Evolutionary conservation across 441 rosid species (phyloP), one percentile per base, ranked within the genome.

Genomic region (California macrophylla): DNA sequence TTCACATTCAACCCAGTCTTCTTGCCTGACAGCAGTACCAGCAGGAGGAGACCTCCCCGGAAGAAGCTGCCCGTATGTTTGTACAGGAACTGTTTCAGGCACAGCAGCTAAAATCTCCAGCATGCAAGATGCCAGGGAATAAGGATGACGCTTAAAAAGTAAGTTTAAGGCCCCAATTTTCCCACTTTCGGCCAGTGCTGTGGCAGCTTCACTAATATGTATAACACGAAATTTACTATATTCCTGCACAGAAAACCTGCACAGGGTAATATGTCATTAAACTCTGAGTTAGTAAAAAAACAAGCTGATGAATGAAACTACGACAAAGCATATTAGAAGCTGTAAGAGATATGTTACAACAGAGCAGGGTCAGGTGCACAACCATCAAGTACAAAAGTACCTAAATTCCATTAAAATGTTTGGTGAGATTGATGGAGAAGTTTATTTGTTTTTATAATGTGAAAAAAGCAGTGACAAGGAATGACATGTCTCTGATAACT

Each of bases 1-100:
- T 78, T 86, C 93, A 77, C 97, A 88, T 83, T 95, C 99, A 83
- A 95, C 89, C 99, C 99, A 95, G 83, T 95, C 99, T 81, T 87
- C 96, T 83, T 88, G 91, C 82, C 99, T 92, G 77, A 90, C 81
- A 62, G 85, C 84, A 80, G 80, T 82, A 76, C 76, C 87, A 52
- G 84, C 52, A 34, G 92, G 88, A 71, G 96, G 93, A 72, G 81
- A 72, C 71, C 83, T 83, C 73, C 98, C 98, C 30, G 98, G 98
- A 83, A 95, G 98, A 79, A 95, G 97, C 75, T 89, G 99, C 20
- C 76, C 76, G 77, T 90, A 95, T 50, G 95, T 85, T 80, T 90
- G 93, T 73, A 89, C 92, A 4, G 89, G 91, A 78, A 90, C 80
- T 64, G 99, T 92, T 84, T 95, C 99, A 25, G 99, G 93, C 83